Percentiles rank a stretch among this genome's conserved stretches.
Evolutionary conservation across 176 grass and related monocot species (phyloP).

Genomic region (Triticum timopheevii): DNA sequence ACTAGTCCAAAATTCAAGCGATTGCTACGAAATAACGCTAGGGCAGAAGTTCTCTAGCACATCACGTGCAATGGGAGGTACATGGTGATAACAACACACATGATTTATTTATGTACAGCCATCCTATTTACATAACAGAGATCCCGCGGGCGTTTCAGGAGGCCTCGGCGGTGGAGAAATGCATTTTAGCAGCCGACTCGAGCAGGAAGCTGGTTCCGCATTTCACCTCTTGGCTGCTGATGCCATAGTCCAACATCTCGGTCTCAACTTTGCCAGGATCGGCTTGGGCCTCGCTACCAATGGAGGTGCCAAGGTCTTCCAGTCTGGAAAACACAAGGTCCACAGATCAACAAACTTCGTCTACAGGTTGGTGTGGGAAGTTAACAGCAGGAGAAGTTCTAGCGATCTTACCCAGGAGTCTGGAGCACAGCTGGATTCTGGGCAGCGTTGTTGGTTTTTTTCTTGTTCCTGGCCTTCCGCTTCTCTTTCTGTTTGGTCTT

Average conservation of each 20-base stretch:
- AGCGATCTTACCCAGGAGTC: conserved; percentile 37
- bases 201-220: conserved; percentile 67
- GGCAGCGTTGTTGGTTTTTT: conserved; percentile 17
- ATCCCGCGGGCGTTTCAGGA: conserved; percentile 29
- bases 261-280: conserved; percentile 14
- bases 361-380: not conserved
- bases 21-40: conserved; percentile 25
- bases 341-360: not conserved
- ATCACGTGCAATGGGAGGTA: not conserved
- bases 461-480: conserved; percentile 53
- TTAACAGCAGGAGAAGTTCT: not conserved
- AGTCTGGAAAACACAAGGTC: conserved; percentile 15
- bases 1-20: conserved; percentile 19
- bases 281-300: not conserved
- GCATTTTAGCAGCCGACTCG: conserved; percentile 46
- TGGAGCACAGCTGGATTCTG: conserved; percentile 17
- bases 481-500: conserved; percentile 65
- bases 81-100: conserved; percentile 16
- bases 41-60: conserved; percentile 16
- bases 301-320: conserved; percentile 13
- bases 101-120: conserved; percentile 58
- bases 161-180: conserved; percentile 59
- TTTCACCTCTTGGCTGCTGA: conserved; percentile 50
- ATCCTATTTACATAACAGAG: conserved; percentile 35
- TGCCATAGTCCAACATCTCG: conserved; percentile 42